Percentiles rank a stretch among this genome's conserved stretches.
phyloP scores from a whole-genome alignment of 495 filamentous ascomycete genomes.

The Niebla homalea region DNA sequence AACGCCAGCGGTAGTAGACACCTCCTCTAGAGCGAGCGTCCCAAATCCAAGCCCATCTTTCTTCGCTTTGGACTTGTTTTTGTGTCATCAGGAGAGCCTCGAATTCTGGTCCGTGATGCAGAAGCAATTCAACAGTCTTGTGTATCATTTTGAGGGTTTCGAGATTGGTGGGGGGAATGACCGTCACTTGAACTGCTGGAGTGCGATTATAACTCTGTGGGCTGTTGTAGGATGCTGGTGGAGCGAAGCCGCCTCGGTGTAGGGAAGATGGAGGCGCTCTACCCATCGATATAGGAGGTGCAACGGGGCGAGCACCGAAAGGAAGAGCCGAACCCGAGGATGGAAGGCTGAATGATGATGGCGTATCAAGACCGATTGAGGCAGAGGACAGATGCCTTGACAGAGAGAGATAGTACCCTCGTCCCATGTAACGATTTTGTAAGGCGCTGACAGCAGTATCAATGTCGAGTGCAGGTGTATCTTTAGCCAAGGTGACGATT shows the following conservation, averaged over 20 bases:
- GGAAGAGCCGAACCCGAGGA: conserved; percentile 45
- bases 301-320: conserved; percentile 72
- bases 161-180: conserved; percentile 64
- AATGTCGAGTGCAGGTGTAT: conserved; percentile 75
- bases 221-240: conserved; percentile 53
- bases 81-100: conserved; percentile 86
- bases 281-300: conserved; percentile 28
- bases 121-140: conserved; percentile 64
- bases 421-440: conserved; percentile 79
- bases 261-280: conserved; percentile 43
- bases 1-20: conserved; percentile 79
- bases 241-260: conserved; percentile 65
- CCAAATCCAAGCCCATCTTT: conserved; percentile 92
- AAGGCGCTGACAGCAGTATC: conserved; percentile 64
- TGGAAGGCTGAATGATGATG: conserved; percentile 35
- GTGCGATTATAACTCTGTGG: conserved; percentile 25
- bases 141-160: conserved; percentile 76
- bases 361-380: conserved; percentile 44
- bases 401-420: conserved; percentile 69
- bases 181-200: conserved; percentile 50
- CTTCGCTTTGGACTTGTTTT: conserved; percentile 63
- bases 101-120: conserved; percentile 74
- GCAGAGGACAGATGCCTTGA: conserved; percentile 78
- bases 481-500: conserved; percentile 73
- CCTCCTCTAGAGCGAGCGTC: conserved; percentile 68